phyloP scores from a whole-genome alignment of 176 grass and related monocot genomes.

The Sorghum bicolor region Sorghum_bicolor_NCBIv3 NC_012873.2:4514001-4514500 shows the following conservation, averaged over 20 bases:
- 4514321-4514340: too few species aligned
- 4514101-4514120: slow-evolving; percentile 20
- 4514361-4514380: too few species aligned
- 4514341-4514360: too few species aligned
- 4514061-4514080: slow-evolving; percentile 8
- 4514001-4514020: slow-evolving; percentile 17
- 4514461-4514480: too few species aligned
- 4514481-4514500: too few species aligned
- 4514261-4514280: not conserved
- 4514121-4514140: not conserved
- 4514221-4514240: not conserved
- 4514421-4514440: too few species aligned
- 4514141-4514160: not conserved
- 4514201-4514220: not conserved
- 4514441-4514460: too few species aligned
- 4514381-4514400: too few species aligned
- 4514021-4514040: slow-evolving; percentile 37
- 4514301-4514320: too few species aligned
- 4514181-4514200: not conserved
- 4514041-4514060: not conserved
- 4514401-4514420: too few species aligned
- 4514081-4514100: not conserved
- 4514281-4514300: too few species aligned
- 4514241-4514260: not conserved
- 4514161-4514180: not conserved